These are phyloP conservation scores for Sanguinoderma infundibulare DNA, from an alignment of 1,284 basidiomycete species.

Conservation along the genomic window DNA sequence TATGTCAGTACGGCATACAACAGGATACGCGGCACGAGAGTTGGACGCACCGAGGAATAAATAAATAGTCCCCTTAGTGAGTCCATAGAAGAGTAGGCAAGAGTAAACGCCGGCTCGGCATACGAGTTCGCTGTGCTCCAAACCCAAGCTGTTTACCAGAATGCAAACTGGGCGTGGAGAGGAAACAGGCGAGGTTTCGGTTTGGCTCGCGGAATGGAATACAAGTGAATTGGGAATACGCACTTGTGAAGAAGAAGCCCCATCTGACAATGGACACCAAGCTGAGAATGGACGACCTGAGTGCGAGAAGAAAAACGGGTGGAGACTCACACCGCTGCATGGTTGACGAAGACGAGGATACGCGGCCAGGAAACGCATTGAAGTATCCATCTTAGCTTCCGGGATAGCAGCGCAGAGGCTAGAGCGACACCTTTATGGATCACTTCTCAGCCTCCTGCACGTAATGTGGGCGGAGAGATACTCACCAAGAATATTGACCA, in stretches of 20 bases:
- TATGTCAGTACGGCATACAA: conserved; percentile 7
- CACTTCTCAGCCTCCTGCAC: background rate
- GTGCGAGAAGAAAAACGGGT: background rate
- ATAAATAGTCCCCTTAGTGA: conserved; percentile 44
- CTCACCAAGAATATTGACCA: conserved; percentile 36
- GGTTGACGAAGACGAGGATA: conserved; percentile 33
- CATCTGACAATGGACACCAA: conserved; percentile 30
- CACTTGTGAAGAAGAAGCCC: conserved; percentile 40
- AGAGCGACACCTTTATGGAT: conserved; percentile 33
- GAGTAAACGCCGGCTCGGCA: conserved; percentile 42
- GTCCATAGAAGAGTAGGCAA: conserved; percentile 44
- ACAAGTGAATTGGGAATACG: conserved; percentile 5
- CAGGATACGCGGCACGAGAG: background rate
- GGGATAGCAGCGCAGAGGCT: conserved; percentile 36
- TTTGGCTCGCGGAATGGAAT: background rate
- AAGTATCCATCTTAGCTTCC: conserved; percentile 23
- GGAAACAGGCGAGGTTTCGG: too few species aligned
- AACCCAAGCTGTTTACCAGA: conserved; percentile 43
- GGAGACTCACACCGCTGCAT: conserved; percentile 36
- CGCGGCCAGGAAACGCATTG: conserved; percentile 27
- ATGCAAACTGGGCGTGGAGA: conserved; percentile 40
- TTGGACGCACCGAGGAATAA: conserved; percentile 37
- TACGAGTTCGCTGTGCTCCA: conserved; percentile 33
- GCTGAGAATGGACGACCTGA: too few species aligned
- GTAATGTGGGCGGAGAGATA: background rate